These are phyloP conservation scores for Fusarium miscanthi DNA, from an alignment of 2,329 filamentous ascomycete species.

Conservation along the genomic window DNA sequence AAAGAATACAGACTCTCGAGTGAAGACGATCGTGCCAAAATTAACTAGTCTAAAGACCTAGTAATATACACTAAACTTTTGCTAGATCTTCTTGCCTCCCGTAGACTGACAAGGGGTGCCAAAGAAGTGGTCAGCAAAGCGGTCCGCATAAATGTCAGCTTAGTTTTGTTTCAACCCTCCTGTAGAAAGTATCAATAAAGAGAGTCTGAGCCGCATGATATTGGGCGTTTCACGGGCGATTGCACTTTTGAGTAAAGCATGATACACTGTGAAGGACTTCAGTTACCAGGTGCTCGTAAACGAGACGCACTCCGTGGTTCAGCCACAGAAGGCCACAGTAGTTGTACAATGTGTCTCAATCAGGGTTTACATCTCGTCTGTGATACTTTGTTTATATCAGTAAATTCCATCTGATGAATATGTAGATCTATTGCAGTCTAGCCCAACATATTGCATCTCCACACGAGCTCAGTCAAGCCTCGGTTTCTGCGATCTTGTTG, in stretches of 20 bases:
- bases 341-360: not conserved
- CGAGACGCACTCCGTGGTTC: not conserved
- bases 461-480: not conserved
- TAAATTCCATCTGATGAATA: not conserved
- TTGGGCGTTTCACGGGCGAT: not conserved
- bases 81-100: too few relatives aligned
- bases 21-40: not conserved
- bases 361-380: not conserved
- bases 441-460: not conserved
- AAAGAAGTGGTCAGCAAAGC: conserved; percentile 15
- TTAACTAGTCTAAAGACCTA: too few relatives aligned
- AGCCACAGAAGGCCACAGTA: not conserved
- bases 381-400: not conserved
- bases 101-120: not conserved
- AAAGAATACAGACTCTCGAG: not conserved
- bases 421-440: not conserved
- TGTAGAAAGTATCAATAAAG: conserved; percentile 1
- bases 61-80: too few relatives aligned
- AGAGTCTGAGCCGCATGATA: not conserved
- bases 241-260: not conserved
- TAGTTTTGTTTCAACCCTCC: conserved; percentile 24
- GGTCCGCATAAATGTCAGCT: not conserved
- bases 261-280: conserved; percentile 6
- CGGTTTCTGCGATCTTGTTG: not conserved
- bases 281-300: not conserved